Conservation (phyloP, 192 early-diverging fungal genomes). For the Jimgerdemannia lactiflua region DNA sequence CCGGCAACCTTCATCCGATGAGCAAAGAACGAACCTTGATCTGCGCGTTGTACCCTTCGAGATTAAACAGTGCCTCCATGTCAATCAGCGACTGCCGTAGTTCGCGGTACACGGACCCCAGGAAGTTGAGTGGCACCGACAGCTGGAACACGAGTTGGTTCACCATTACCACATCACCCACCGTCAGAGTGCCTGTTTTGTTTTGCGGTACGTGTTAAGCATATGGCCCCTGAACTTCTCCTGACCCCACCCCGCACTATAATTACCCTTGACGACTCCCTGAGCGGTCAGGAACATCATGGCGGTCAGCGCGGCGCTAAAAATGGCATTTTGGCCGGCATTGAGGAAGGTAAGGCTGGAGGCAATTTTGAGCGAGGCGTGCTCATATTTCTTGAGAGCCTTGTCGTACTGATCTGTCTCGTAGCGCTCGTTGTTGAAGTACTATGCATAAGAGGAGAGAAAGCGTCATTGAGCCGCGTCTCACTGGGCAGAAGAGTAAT, state of each 20-base stretch:
- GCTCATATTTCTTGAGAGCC: conserved; percentile 88
- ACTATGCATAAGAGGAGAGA: conserved; percentile 19
- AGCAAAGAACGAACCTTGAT: conserved; percentile 37
- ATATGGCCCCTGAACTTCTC: conserved; percentile 51
- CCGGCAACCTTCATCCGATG: conserved; percentile 49
- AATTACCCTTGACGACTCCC: conserved; percentile 59
- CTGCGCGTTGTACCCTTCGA: conserved; percentile 54
- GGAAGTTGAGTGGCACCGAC: conserved; percentile 94
- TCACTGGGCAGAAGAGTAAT: background rate
- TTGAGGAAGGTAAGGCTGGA: conserved; percentile 90
- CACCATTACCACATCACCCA: conserved; percentile 98
- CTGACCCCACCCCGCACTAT: conserved; percentile 45
- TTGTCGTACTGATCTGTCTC: conserved; percentile 89
- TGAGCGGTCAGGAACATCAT: conserved; percentile 98
- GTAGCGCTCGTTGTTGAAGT: conserved; percentile 92
- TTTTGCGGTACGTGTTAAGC: background rate
- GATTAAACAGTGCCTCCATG: conserved; percentile 95
- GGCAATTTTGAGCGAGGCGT: conserved; percentile 88
- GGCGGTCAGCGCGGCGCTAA: conserved; percentile 83
- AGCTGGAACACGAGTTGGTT: conserved; percentile 99
- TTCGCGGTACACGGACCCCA: conserved; percentile 98
- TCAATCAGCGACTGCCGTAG: conserved; percentile 92
- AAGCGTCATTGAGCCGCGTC: background rate
- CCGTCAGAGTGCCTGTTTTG: conserved; percentile 67
- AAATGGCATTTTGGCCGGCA: conserved; percentile 94